A percentile compares a stretch with the other conserved stretches of the same genome.
Evolutionary conservation across 352 stramenopile species (phyloP).

Genomic region (Aphanomyces astaci): DNA sequence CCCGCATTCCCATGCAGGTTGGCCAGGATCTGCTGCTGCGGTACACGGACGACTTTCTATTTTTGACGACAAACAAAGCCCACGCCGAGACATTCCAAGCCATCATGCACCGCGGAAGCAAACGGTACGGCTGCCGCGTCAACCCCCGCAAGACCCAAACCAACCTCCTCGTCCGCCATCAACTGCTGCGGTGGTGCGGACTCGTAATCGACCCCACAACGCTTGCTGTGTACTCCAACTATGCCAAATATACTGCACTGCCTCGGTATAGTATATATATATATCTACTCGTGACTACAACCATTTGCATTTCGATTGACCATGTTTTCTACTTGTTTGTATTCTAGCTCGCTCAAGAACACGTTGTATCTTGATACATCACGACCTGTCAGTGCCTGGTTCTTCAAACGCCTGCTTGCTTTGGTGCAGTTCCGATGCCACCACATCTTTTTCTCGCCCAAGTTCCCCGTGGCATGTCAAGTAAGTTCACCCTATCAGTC

Average conservation of each 20-base stretch:
- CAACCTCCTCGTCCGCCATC: conserved; percentile 35
- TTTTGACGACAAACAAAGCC: conserved; percentile 44
- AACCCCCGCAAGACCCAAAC: conserved; percentile 56
- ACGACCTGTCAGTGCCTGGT: neutral
- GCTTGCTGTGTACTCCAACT: conserved; percentile 68
- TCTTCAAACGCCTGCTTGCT: neutral
- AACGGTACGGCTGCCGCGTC: conserved; percentile 55
- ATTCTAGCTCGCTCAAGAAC: neutral
- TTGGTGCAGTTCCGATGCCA: neutral
- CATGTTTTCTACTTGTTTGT: neutral
- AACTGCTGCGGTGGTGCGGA: conserved; percentile 53
- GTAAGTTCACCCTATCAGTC: too few species aligned
- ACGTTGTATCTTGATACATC: neutral
- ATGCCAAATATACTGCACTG: conserved; percentile 45
- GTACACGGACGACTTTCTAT: conserved; percentile 77
- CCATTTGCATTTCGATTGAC: neutral
- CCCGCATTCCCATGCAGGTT: conserved; percentile 29
- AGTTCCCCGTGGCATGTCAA: neutral
- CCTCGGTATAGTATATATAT: neutral
- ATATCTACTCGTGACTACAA: neutral
- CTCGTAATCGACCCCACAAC: conserved; percentile 46
- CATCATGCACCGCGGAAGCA: conserved; percentile 53
- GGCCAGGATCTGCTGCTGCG: conserved; percentile 56
- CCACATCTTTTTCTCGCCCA: neutral
- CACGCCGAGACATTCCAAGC: conserved; percentile 42